Evolutionary conservation across 169 alveolate genomes (phyloP).

Genomic region (Ichthyophthirius multifiliis): DNA sequence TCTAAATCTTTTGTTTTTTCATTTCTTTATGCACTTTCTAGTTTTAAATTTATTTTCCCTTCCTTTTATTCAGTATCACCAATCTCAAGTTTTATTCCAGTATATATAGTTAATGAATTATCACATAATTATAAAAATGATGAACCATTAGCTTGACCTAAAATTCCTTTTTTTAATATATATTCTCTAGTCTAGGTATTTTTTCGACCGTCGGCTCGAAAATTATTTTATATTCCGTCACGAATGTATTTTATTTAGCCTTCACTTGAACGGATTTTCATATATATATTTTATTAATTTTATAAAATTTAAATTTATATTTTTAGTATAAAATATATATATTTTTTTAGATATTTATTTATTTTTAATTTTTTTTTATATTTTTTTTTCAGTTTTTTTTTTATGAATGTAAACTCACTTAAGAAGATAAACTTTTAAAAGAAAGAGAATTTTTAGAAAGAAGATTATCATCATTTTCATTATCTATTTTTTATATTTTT

Average conservation of each 20-base stretch:
- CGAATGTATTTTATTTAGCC: slow-evolving; percentile 4
- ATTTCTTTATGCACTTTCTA: neutral
- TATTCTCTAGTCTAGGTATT: neutral
- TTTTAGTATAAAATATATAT: too few relatives aligned
- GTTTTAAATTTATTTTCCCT: neutral
- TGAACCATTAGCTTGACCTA: neutral
- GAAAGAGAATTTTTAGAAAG: too few relatives aligned
- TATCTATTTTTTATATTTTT: too few relatives aligned
- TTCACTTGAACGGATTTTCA: neutral
- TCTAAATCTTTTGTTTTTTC: neutral
- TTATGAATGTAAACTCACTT: too few relatives aligned
- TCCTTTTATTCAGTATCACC: neutral
- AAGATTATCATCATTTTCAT: too few relatives aligned
- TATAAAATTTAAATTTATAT: too few relatives aligned
- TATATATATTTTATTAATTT: too few relatives aligned
- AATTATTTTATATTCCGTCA: neutral
- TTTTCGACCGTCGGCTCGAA: neutral
- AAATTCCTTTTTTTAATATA: neutral
- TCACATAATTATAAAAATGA: neutral
- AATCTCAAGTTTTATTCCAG: neutral
- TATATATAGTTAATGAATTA: neutral
- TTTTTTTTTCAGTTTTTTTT: too few relatives aligned
- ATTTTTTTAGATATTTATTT: too few relatives aligned
- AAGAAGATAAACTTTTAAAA: too few relatives aligned
- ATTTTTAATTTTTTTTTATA: too few relatives aligned